Conservation (phyloP, 2,329 filamentous ascomycete species). For the Fonsecaea multimorphosa region DNA sequence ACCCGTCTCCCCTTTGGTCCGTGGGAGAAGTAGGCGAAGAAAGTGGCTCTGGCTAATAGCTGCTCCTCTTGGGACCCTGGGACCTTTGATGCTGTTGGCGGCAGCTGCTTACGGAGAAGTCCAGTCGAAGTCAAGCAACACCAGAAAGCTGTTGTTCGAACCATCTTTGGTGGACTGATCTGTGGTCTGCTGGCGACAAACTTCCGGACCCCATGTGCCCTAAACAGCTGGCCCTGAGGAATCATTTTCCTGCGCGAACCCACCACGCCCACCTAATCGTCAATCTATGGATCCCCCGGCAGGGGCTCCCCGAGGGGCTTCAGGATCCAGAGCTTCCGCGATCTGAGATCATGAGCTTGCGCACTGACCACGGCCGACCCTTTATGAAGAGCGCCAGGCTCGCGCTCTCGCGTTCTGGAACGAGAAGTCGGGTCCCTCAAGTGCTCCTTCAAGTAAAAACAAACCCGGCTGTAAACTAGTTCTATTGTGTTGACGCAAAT, state of each 20-base stretch:
- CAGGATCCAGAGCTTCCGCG: background rate
- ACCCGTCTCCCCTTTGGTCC: background rate
- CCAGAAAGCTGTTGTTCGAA: background rate
- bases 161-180: background rate
- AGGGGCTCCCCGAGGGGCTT: background rate
- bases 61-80: background rate
- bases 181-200: slow-evolving; percentile 7
- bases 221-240: background rate
- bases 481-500: background rate
- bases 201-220: background rate
- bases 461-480: background rate
- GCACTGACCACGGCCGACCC: background rate
- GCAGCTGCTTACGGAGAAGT: background rate
- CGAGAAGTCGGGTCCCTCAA: background rate
- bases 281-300: background rate
- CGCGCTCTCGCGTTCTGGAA: background rate
- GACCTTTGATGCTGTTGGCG: background rate
- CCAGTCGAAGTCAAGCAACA: background rate
- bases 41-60: background rate
- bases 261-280: background rate
- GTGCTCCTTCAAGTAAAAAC: background rate
- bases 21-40: background rate
- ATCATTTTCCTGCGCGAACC: background rate
- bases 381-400: background rate
- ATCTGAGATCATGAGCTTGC: background rate